Evolutionary conservation across 257 asterid genomes (phyloP).

Genomic region (Solanum tarapatanum): DNA sequence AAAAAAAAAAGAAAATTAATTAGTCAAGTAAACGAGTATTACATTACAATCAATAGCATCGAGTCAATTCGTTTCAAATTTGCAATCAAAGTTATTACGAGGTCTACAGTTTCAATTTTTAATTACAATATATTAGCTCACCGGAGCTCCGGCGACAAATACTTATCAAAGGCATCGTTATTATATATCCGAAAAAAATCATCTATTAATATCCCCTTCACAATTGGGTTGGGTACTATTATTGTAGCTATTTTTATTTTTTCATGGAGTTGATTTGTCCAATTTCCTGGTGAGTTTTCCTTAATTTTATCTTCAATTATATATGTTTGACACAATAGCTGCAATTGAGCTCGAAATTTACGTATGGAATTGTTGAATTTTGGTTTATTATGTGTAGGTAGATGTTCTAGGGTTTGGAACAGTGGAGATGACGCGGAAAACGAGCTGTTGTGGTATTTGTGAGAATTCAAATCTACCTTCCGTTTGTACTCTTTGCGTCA

Average conservation of each 20-base stretch:
- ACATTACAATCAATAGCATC: not conserved
- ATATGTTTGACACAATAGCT: not conserved
- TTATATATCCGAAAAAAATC: not conserved
- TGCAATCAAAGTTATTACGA: not conserved
- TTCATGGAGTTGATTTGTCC: not conserved
- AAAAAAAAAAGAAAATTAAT: too few species aligned
- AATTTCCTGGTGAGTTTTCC: not conserved
- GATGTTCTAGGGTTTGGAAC: not conserved
- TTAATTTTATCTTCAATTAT: not conserved
- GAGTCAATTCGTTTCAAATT: not conserved
- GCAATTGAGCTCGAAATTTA: not conserved
- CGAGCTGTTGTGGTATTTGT: slow-evolving; percentile 65
- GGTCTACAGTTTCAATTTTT: not conserved
- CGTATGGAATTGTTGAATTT: not conserved
- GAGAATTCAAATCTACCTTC: slow-evolving; percentile 80
- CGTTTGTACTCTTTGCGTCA: slow-evolving; percentile 72
- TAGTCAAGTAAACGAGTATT: not conserved
- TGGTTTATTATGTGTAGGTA: not conserved
- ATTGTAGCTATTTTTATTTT: not conserved
- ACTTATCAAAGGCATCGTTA: not conserved
- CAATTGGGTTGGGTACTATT: not conserved
- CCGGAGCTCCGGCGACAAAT: not conserved
- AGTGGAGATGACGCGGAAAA: slow-evolving; percentile 34
- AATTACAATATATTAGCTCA: not conserved
- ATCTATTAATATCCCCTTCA: not conserved